Evolutionary conservation across 768 basidiomycete genomes (phyloP), one percentile per base, ranked within the genome.

Genomic region (Mycena epipterygia): DNA sequence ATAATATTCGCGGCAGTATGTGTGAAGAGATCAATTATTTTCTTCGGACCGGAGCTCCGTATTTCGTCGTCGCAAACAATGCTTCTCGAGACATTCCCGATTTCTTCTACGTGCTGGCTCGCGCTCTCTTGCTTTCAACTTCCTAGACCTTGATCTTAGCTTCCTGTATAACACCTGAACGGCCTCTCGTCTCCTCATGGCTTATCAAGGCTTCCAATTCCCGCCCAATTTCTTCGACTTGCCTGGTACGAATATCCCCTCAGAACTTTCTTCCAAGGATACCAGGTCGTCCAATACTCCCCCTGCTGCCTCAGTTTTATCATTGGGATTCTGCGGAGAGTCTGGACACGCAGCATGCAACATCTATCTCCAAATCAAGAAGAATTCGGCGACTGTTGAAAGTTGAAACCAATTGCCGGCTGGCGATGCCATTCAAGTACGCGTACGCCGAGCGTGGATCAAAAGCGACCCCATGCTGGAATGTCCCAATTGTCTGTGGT

Each of bases 401-500:
- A n/a, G n/a, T n/a, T n/a, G 7, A 42, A 17, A 29, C 48, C 23
- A 30, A 68, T 12, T 68, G 67, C 30, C 33, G 29, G 2, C 48
- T 33, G 4, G 27, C 23, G 12, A 37, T 7, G 3, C 14, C 51
- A 1, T 25, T 68, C 53, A 42, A 46, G 12, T 68, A 68, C 35
- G 44, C 13, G 5, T 55, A 2, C 4, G 53, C 52, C 11, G 51
- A 55, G n/a, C 41, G 27, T 13, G 65, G 65, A 5, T 61, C 67
- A 7, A 46, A 30, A 13, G 25, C 58, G 7, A 55, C 52, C 14
- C 44, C 58, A 13, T 68, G 59, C 19, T 60, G 67, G 51, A 68
- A 68, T 44, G 60, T 68, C n/a, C 67, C 67, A 5, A 51, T 68
- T 4, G 41, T 68, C 17, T 68, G 67, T 23, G 6, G 3, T 4